phyloP scores from a whole-genome alignment of 495 filamentous ascomycete species.

The Lasiosphaeria miniovina region DNA sequence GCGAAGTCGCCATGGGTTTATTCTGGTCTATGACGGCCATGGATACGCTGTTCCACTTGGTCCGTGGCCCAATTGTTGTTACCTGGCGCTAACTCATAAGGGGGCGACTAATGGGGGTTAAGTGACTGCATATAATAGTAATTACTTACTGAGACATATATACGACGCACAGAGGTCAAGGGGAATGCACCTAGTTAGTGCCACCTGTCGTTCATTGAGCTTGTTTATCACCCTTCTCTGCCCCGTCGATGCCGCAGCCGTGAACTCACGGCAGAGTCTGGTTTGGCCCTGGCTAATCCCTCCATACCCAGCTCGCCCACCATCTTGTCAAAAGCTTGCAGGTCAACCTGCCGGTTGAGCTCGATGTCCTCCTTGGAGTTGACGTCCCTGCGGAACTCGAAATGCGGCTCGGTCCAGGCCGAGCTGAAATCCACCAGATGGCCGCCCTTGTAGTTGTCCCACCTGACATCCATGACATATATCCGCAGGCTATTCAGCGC shows the following conservation, averaged over 20 bases:
- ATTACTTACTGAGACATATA: neutral
- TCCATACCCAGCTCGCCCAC: neutral
- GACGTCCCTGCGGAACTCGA: conserved; percentile 3
- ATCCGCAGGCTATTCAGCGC: neutral
- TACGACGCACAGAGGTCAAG: neutral
- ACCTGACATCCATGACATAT: conserved; percentile 4
- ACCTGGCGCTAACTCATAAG: neutral
- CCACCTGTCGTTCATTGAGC: neutral
- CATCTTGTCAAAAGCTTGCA: conserved; percentile 1
- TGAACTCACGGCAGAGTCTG: neutral
- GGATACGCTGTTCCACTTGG: no score
- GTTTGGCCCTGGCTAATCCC: neutral
- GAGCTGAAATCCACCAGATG: conserved; percentile 4
- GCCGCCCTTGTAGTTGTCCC: neutral
- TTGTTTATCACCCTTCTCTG: neutral
- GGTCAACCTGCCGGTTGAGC: neutral
- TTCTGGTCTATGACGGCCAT: no score
- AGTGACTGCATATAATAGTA: neutral
- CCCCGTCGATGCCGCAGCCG: neutral
- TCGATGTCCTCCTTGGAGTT: neutral
- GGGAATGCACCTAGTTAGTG: no score
- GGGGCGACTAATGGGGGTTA: neutral
- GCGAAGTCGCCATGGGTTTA: no score
- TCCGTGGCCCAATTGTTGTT: no score
- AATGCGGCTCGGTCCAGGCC: neutral